Percentiles rank a stretch among this genome's conserved stretches.
These are phyloP conservation scores for Thalassiosira oceanica DNA, from an alignment of 352 stramenopile genomes.

Conservation along the genomic window DNA sequence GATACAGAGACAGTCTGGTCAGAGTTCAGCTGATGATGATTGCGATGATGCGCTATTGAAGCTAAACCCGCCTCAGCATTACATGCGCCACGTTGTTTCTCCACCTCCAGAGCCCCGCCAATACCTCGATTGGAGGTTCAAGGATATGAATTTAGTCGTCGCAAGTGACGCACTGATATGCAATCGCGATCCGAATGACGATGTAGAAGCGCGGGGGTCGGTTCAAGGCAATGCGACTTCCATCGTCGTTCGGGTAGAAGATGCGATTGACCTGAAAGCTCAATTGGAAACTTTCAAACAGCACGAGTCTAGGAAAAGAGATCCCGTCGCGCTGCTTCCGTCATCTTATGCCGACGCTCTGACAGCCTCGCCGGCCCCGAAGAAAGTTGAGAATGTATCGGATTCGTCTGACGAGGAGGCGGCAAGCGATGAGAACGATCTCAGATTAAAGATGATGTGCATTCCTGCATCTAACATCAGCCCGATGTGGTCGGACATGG, in stretches of 20 bases:
- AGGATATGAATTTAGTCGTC: slow-evolving; percentile 69
- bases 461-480: no score
- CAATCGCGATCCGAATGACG: slow-evolving; percentile 4
- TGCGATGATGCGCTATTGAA: neutral
- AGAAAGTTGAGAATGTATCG: neutral
- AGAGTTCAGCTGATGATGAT: no score
- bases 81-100: slow-evolving; percentile 37
- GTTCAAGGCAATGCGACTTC: neutral
- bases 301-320: slow-evolving; percentile 6
- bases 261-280: slow-evolving; percentile 49
- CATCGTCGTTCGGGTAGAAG: slow-evolving; percentile 55
- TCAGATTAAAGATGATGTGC: no score
- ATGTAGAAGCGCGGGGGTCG: neutral
- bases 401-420: neutral
- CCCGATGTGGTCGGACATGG: no score
- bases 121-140: slow-evolving; percentile 75
- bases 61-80: slow-evolving; percentile 42
- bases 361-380: slow-evolving; percentile 2
- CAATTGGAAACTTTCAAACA: slow-evolving; percentile 39
- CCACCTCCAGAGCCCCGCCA: slow-evolving; percentile 45
- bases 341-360: slow-evolving; percentile 44
- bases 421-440: no score
- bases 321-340: slow-evolving; percentile 4
- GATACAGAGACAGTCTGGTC: no score
- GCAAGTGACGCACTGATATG: slow-evolving; percentile 70